Base-by-base conservation (phyloP, 2,329 filamentous ascomycete species). In the Claviceps sp. region DNA sequence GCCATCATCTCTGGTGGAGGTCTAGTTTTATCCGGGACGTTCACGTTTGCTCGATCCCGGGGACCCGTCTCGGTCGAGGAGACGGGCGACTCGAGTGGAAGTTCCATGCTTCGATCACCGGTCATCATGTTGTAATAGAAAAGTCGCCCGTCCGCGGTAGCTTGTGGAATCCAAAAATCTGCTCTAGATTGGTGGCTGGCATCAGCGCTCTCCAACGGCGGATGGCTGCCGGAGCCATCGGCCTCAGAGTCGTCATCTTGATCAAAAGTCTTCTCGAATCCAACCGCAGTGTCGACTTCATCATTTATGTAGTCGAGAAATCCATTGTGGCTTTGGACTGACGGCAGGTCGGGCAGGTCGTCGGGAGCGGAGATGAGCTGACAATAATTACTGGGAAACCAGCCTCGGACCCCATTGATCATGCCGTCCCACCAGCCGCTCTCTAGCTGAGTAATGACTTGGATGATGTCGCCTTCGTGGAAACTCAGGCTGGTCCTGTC, bases 361-460 rank as follows among this genome's bases (percentile, higher is more conserved):
- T 88, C 85, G 49, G 85, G 78, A 60, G 82, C 83, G 54, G 82
- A 79, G 61, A 97, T 85, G 57, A 93, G 82, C 58, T 88, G 84
- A 72, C 93, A 97, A 72, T 98, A 98, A 69, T 98, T 98, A 75
- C 91, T 97, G 40, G 93, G 93, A 67, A 98, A 98, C 93, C 93
- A 98, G 66, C 93, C 93, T 65, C 93, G 84, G 60, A 95, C 86
- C 54, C 90, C 88, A 63, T 96, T 93, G 66, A 98, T 95, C 52
- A 98, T 88, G 48, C 93, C 93, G 71, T 98, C 93, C 93, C 93
- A 98, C 93, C 93, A 98, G 52, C 93, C 93, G 63, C 90, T 97
- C 69, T 98, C 93, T 53, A 97, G 77, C 71, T 96, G 91, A 50
- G 93, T 98, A 62, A 98, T 91, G 61, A 98, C 93, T 71, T 97